Percentiles rank a stretch among this genome's conserved stretches.
Evolutionary conservation across 2,329 filamentous ascomycete species (phyloP).

Genomic region (Zymoseptoria brevis): DNA sequence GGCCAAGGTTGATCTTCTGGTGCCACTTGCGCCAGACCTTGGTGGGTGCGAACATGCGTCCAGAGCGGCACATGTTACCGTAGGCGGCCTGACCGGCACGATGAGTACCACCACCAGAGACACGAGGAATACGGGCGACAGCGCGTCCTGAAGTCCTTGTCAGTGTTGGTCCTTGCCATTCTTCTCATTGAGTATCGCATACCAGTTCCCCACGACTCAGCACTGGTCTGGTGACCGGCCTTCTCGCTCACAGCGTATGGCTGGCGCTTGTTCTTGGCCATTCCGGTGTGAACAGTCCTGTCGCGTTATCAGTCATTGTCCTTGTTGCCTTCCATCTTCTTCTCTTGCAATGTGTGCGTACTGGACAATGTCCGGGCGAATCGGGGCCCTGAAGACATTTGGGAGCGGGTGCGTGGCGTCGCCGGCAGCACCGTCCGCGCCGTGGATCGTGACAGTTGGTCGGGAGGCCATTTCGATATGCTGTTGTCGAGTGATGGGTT

Average conservation of each 20-base stretch:
- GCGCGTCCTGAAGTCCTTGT: constrained; percentile 63
- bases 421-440: constrained; percentile 88
- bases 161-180: constrained; percentile 15
- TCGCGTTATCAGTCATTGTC: constrained; percentile 24
- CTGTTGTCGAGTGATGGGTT: constrained; percentile 2
- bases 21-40: constrained; percentile 99
- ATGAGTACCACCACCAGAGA: constrained; percentile 99
- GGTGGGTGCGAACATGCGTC: constrained; percentile 99
- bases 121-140: constrained; percentile 99
- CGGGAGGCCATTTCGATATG: constrained; percentile 69
- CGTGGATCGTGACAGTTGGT: constrained; percentile 95
- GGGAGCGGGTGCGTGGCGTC: constrained; percentile 86
- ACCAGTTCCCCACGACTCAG: constrained; percentile 99
- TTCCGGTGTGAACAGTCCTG: constrained; percentile 82
- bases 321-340: constrained; percentile 4
- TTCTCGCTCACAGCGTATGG: constrained; percentile 99
- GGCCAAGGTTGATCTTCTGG: constrained; percentile 98
- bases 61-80: constrained; percentile 99
- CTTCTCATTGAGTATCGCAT: constrained; percentile 14
- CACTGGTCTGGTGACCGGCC: constrained; percentile 99
- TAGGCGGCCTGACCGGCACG: constrained; percentile 99
- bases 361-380: constrained; percentile 98
- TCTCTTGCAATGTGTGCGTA: constrained; percentile 42
- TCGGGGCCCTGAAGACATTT: constrained; percentile 92
- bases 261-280: constrained; percentile 99